phyloP scores from a whole-genome alignment of 139 green algal species.

The Closterium sp. region DNA sequence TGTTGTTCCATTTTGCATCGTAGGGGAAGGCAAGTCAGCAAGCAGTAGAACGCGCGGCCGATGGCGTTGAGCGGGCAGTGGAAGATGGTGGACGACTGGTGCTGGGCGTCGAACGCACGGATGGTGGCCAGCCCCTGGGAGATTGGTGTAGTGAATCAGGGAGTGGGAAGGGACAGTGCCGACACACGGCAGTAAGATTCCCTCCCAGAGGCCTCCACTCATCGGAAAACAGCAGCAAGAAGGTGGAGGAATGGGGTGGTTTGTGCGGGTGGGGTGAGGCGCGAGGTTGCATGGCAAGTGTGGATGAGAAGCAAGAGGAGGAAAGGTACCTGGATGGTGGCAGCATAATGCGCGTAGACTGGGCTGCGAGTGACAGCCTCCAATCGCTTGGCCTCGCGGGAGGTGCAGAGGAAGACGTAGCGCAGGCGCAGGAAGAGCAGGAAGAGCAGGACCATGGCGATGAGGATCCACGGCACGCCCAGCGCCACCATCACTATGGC shows the following conservation, averaged over 20 bases:
- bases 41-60: no score
- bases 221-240: no score
- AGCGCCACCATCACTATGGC: neutral
- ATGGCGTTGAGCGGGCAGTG: neutral
- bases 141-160: neutral
- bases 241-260: neutral
- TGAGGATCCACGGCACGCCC: slow-evolving; percentile 20
- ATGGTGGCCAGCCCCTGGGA: slow-evolving; percentile 66
- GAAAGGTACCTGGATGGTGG: slow-evolving; percentile 65
- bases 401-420: slow-evolving; percentile 53
- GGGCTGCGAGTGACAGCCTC: slow-evolving; percentile 77
- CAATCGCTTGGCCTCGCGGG: slow-evolving; percentile 83
- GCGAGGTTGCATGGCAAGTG: slow-evolving; percentile 63
- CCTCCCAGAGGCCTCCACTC: no score
- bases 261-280: neutral
- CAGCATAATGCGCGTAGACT: slow-evolving; percentile 71
- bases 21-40: no score
- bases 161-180: neutral
- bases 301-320: slow-evolving; percentile 66
- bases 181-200: neutral
- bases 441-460: slow-evolving; percentile 21
- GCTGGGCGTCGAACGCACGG: slow-evolving; percentile 20
- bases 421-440: slow-evolving; percentile 36
- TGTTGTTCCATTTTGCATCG: no score
- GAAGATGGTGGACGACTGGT: neutral